Base-by-base conservation (phyloP, 2,329 filamentous ascomycete genomes). In the Tothia fuscella region DNA sequence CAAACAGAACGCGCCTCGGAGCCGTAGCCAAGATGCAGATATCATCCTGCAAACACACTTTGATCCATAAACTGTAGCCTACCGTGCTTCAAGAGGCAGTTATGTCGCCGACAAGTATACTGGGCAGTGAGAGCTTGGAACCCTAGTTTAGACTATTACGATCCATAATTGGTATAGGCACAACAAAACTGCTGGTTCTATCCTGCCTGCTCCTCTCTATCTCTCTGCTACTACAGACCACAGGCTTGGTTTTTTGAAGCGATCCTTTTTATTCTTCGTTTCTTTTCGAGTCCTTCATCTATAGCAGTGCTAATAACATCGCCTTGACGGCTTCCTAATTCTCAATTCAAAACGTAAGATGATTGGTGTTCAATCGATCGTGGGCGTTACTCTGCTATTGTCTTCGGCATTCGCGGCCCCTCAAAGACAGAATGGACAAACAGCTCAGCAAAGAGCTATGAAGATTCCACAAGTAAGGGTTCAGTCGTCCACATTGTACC, bases 391-490 rank as follows among this genome's bases (percentile, higher is more conserved):
- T 29, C 3, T 7, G 21, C 30, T 41, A 21, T 17, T 25, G 13
- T 20, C 2, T 31, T 31, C 20, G 3, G 39, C 39, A 24, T 19
- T 34, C 7, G 22, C 39, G 21, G 20, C 22, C 30, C 31, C 41
- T 5, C 33, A 38, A 17, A 21, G 22, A 22, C 21, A 36, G 4
- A 13, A 28, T 16, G 24, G 33, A 30, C 42, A 44, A 13, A 60
- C 58, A 1, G 56, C 58, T 5, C 51, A 55, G 32, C 57, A 60
- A 45, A 49, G 56, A 46, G 57, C 57, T 25, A 55, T 56, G 10
- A 46, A 55, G 40, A 46, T 59, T n/a, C 54, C 58, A 1, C 54
- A 57, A 22, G 42, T 38, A 37, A 6, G 16, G 20, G 34, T 10
- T 4, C 22, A 9, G 31, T 42, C 22, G n/a, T 14, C 7, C 19